These are phyloP conservation scores for Wickerhamomyces hampshirensis DNA, from an alignment of 805 yeast genomes.

Conservation along the genomic window DNA sequence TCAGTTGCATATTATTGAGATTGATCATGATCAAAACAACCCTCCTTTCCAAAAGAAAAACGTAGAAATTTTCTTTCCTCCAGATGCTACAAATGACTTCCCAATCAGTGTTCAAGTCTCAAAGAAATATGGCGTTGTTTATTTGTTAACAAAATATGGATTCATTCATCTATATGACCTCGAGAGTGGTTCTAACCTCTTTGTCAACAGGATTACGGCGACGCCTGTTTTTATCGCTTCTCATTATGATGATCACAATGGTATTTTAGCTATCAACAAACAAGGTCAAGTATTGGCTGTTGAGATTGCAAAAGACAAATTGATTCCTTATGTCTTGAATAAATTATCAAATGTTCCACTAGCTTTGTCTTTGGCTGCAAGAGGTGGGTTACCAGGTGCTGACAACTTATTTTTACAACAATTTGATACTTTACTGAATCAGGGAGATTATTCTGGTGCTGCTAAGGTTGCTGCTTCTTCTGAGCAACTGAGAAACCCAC, in stretches of 20 bases:
- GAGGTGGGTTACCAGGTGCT: slow-evolving; percentile 98
- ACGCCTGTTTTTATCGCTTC: slow-evolving; percentile 93
- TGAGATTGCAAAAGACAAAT: slow-evolving; percentile 76
- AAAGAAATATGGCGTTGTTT: slow-evolving; percentile 78
- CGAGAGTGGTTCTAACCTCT: slow-evolving; percentile 87
- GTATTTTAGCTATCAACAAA: slow-evolving; percentile 90
- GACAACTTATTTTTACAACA: slow-evolving; percentile 88
- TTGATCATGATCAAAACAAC: slow-evolving; percentile 82
- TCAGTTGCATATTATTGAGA: slow-evolving; percentile 87
- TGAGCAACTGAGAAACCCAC: slow-evolving; percentile 87
- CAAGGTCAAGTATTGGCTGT: slow-evolving; percentile 94
- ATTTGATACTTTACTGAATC: slow-evolving; percentile 76
- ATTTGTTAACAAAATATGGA: slow-evolving; percentile 91
- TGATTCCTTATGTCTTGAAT: slow-evolving; percentile 84
- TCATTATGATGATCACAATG: slow-evolving; percentile 63
- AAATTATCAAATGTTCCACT: slow-evolving; percentile 81
- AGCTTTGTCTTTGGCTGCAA: slow-evolving; percentile 84
- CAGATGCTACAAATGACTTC: slow-evolving; percentile 94
- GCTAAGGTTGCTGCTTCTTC: slow-evolving; percentile 97
- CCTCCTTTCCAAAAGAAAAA: slow-evolving; percentile 89
- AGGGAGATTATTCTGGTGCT: slow-evolving; percentile 87
- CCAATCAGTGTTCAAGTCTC: slow-evolving; percentile 91
- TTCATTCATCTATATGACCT: slow-evolving; percentile 93
- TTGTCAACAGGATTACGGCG: slow-evolving; percentile 93
- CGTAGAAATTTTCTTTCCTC: slow-evolving; percentile 93